Conservation (phyloP, 2,329 filamentous ascomycete genomes). For the Spiromastix sp. region DNA sequence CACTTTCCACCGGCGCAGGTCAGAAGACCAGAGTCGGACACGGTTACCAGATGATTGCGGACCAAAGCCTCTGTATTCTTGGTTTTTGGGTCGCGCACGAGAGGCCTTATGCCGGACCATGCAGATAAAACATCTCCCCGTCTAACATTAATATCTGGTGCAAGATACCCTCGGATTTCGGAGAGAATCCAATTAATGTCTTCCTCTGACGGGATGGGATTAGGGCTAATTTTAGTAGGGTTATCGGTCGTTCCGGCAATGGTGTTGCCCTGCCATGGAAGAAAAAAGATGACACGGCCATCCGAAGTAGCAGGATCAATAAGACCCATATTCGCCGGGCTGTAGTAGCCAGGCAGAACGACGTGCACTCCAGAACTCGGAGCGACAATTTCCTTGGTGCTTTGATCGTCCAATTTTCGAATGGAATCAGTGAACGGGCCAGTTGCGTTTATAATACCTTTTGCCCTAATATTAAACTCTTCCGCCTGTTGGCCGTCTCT, state of each 20-base stretch:
- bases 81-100: constrained; percentile 66
- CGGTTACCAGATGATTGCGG: constrained; percentile 62
- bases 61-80: constrained; percentile 67
- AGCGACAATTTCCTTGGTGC: constrained; percentile 57
- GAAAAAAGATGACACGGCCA: constrained; percentile 69
- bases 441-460: constrained; percentile 66
- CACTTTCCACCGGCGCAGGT: constrained; percentile 70
- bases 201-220: constrained; percentile 59
- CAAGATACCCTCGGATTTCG: constrained; percentile 62
- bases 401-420: constrained; percentile 60
- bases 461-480: constrained; percentile 56
- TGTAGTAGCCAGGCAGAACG: constrained; percentile 65
- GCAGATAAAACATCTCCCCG: constrained; percentile 65
- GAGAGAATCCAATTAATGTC: constrained; percentile 68
- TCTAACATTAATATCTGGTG: constrained; percentile 63
- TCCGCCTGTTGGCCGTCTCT: constrained; percentile 41
- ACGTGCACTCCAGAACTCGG: constrained; percentile 66
- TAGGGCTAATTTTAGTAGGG: constrained; percentile 51
- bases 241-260: constrained; percentile 70
- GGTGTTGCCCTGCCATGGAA: constrained; percentile 72
- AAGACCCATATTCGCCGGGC: constrained; percentile 63
- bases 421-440: constrained; percentile 69
- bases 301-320: constrained; percentile 67
- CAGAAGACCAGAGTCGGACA: constrained; percentile 59
- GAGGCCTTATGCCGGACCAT: constrained; percentile 66